These are phyloP conservation scores for Hygrocybe coccinea DNA, from an alignment of 768 basidiomycete genomes.

Conservation along the genomic window DNA sequence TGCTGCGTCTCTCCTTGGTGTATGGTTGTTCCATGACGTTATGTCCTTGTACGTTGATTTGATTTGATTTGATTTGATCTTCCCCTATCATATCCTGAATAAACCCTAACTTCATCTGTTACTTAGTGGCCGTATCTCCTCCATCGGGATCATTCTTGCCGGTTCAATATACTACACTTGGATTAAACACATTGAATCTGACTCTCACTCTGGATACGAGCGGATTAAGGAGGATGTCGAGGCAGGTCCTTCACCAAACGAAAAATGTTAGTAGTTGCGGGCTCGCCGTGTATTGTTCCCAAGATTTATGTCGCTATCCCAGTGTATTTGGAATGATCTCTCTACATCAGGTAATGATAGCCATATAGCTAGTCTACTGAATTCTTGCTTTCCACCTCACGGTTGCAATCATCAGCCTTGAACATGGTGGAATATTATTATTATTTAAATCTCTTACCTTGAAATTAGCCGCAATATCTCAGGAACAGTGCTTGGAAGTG, in stretches of 20 bases:
- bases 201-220: constrained; percentile 32
- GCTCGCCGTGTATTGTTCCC: too few relatives aligned
- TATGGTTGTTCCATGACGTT: constrained; percentile 76
- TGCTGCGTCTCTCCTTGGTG: constrained; percentile 77
- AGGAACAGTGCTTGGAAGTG: background rate
- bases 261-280: too few relatives aligned
- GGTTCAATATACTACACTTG: constrained; percentile 87
- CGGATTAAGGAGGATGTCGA: constrained; percentile 47
- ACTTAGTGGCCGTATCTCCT: constrained; percentile 69
- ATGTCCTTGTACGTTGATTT: constrained; percentile 60
- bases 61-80: constrained; percentile 5
- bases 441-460: too few relatives aligned
- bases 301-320: too few relatives aligned
- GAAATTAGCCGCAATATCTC: background rate
- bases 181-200: constrained; percentile 67
- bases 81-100: background rate
- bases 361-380: too few relatives aligned
- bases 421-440: too few relatives aligned
- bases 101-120: constrained; percentile 2
- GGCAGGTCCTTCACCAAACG: background rate
- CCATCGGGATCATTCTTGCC: constrained; percentile 73
- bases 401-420: too few relatives aligned
- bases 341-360: too few relatives aligned
- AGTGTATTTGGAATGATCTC: too few relatives aligned
- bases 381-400: too few relatives aligned